Base-by-base conservation (phyloP, 352 stramenopile genomes). In the Phytophthora melonis region DNA sequence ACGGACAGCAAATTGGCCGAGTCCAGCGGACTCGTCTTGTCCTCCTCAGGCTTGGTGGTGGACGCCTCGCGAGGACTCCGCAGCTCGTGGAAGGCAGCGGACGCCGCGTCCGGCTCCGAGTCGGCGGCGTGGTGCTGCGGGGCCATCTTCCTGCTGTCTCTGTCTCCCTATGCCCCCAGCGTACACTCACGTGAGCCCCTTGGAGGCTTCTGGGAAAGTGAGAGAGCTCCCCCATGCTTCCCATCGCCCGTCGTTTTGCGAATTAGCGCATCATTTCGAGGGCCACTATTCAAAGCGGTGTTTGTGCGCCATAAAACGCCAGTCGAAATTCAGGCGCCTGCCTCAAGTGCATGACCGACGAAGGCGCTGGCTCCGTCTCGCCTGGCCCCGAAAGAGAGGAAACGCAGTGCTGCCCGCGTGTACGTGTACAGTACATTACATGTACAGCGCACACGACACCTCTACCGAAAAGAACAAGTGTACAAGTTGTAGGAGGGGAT, bases 1-100 rank as follows among this genome's bases (percentile, higher is more conserved):
- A 84, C 61, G 23, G 81, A 88, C 43, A 92, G 47, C 52, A 74
- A 66, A 18, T 77, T 78, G 32, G 72, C 78, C 9, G 65, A 67
- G 52, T 89, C 79, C 0, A 89, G 62, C 10, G 80, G 82, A 57
- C 61, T 85, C 23, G 66, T 19, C 14, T 79, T 58, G 23, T 21
- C 52, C 13, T n/a, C 32, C 11, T 43, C 30, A 36, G 30, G 30
- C 30, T 10, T n/a, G 39, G 43, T 58, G 13, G 23, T 64, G 50
- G 52, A 55, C 7, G 27, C 50, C 36, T 32, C 9, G 16, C 49
- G 34, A 25, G 45, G 68, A 27, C 53, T 74, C 13, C 60, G 53
- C 1, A 74, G 58, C 41, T 50, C 36, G 52, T 73, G 66, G 50
- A 68, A 73, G 13, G 13, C 39, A 18, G 13, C 39, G 16, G 39